phyloP scores from a whole-genome alignment of 257 asterid species.

The Fraxinus cuspidata region DNA sequence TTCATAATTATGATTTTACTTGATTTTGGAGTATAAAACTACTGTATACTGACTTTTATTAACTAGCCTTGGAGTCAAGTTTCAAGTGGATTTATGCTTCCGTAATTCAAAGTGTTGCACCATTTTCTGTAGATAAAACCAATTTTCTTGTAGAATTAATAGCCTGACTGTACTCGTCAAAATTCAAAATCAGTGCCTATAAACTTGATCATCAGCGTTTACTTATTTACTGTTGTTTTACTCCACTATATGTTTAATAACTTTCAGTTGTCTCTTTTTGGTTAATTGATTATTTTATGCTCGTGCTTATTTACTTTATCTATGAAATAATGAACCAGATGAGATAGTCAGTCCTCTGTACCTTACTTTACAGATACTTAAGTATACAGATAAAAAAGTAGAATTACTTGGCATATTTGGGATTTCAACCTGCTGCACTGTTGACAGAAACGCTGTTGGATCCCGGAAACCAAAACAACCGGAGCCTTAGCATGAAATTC shows the following conservation, averaged over 20 bases:
- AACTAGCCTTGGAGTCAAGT: neutral
- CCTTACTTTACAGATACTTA: conserved; percentile 5
- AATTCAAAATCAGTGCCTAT: neutral
- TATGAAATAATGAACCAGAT: neutral
- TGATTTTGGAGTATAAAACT: neutral
- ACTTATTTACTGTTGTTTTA: neutral
- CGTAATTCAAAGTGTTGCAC: neutral
- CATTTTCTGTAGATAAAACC: no score
- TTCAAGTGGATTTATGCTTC: neutral
- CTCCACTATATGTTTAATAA: neutral
- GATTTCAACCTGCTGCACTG: conserved; percentile 92
- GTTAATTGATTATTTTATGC: conserved; percentile 11
- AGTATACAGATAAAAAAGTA: neutral
- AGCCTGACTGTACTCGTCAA: neutral
- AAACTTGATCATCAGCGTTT: neutral
- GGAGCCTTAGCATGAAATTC: conserved; percentile 80
- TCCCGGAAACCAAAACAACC: conserved; percentile 55
- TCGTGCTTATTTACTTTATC: conserved; percentile 7
- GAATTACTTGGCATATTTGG: conserved; percentile 7
- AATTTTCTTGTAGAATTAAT: neutral
- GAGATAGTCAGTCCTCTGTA: neutral
- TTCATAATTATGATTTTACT: neutral
- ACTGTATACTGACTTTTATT: neutral
- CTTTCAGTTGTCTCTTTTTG: neutral
- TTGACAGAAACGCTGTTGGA: conserved; percentile 84